phyloP scores from a whole-genome alignment of 805 yeast genomes.

The Wickerhamiella occidentalis region DNA sequence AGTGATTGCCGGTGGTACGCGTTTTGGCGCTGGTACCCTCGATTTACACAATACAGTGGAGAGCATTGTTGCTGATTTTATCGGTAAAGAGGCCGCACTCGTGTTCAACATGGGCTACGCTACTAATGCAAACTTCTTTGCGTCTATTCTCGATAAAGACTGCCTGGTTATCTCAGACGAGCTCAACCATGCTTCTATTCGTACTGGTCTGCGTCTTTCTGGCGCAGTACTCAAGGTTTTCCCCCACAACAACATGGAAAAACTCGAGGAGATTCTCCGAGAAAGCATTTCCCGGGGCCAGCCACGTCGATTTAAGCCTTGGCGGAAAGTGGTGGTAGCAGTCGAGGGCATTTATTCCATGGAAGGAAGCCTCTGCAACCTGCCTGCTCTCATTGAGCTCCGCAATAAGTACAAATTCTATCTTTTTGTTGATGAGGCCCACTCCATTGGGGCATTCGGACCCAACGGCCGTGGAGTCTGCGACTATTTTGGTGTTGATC shows the following conservation, averaged over 20 bases:
- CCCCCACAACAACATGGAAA: constrained; percentile 81
- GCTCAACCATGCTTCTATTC: constrained; percentile 86
- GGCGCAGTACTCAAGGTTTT: constrained; percentile 90
- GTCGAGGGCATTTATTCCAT: constrained; percentile 81
- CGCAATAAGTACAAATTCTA: constrained; percentile 79
- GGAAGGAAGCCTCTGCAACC: constrained; percentile 69
- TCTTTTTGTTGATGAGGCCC: constrained; percentile 93
- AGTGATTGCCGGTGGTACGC: constrained; percentile 64
- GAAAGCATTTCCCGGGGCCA: constrained; percentile 88
- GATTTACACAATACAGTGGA: constrained; percentile 68
- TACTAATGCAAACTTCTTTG: constrained; percentile 80
- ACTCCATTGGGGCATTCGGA: constrained; percentile 98
- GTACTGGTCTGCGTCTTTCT: constrained; percentile 85
- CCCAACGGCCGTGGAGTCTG: constrained; percentile 90
- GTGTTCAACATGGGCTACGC: constrained; percentile 91
- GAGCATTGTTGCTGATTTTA: constrained; percentile 62
- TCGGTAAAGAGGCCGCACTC: constrained; percentile 81
- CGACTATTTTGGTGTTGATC: constrained; percentile 76
- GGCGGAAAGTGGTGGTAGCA: constrained; percentile 67
- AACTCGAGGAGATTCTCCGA: constrained; percentile 62
- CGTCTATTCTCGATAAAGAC: constrained; percentile 70
- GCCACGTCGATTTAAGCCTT: constrained; percentile 92
- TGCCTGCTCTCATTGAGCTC: constrained; percentile 62
- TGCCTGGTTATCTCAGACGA: constrained; percentile 93
- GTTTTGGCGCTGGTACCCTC: constrained; percentile 61